Evolutionary conservation across 805 yeast species (phyloP), one percentile per base, ranked within the genome.

Genomic region (Metschnikowia arizonensis): DNA sequence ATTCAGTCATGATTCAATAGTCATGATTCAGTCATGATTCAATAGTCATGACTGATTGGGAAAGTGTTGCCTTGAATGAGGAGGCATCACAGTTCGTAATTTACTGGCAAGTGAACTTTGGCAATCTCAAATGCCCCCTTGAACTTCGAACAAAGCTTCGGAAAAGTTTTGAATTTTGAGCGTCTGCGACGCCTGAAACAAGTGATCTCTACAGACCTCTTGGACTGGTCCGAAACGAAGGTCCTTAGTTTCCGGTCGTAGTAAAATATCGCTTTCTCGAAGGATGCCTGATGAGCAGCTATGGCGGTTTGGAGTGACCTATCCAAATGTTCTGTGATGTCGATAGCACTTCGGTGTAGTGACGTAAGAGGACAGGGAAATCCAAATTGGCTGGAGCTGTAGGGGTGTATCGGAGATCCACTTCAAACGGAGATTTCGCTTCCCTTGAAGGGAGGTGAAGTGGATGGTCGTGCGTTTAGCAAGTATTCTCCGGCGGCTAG

Each of bases 221-320:
- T n/a, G n/a, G n/a, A n/a, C n/a, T n/a, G n/a, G n/a, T n/a, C n/a
- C n/a, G n/a, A n/a, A n/a, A n/a, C n/a, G n/a, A n/a, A n/a, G n/a
- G n/a, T n/a, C n/a, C n/a, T n/a, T n/a, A n/a, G 29, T 10, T 26
- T 26, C n/a, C 12, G 62, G n/a, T 50, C 36, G 50, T 56, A 56
- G 30, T 55, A 50, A 51, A 48, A 52, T 14, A 14, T 15, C 1
- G 33, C 33, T 7, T 15, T 30, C 5, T 15, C 7, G 18, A 30
- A 15, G 17, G 33, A 30, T 14, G 8, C 33, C 14, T 15, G 18
- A 11, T 15, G 19, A 4, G 33, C 19, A 4, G 33, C 33, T 8
- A 15, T 4, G 10, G 18, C 33, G 4, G 33, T 15, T 7, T 8
- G 7, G 11, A 15, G 18, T 4, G 5, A 1, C 18, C 33, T 17